phyloP scores from a whole-genome alignment of 2,329 filamentous ascomycete genomes.

The Botrytis sinoallii region DNA sequence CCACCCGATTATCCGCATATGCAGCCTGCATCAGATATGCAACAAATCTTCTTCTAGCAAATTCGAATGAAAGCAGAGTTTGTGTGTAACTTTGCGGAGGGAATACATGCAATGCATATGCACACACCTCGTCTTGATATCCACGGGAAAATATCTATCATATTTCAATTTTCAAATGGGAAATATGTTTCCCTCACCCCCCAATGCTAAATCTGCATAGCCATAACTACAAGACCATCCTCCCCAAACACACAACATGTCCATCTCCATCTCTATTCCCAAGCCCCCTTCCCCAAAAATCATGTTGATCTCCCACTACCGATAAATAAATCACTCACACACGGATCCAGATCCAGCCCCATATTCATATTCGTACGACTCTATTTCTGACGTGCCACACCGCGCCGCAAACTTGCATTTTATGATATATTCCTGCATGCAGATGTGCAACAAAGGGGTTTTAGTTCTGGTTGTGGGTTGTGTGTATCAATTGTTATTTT shows the following conservation, averaged over 20 bases:
- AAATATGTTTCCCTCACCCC: background rate
- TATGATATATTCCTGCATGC: slow-evolving; percentile 4
- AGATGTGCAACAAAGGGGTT: background rate
- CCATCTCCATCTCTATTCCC: no score
- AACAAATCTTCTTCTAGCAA: background rate
- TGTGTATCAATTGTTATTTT: background rate
- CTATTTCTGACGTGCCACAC: background rate
- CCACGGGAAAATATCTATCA: no score
- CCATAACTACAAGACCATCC: background rate
- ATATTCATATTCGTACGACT: background rate
- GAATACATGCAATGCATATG: background rate
- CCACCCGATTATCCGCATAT: background rate
- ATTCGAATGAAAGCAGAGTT: background rate
- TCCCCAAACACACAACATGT: background rate
- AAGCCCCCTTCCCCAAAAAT: no score
- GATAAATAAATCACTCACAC: no score
- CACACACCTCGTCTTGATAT: background rate
- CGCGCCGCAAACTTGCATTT: background rate
- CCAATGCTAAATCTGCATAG: background rate
- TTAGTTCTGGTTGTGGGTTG: background rate
- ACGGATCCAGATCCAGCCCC: background rate
- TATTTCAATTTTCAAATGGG: no score
- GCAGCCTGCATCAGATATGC: background rate
- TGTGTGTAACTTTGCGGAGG: background rate
- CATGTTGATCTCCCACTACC: no score